Conservation (phyloP, 1,284 basidiomycete species). For the Boletus nobilissimus region DNA sequence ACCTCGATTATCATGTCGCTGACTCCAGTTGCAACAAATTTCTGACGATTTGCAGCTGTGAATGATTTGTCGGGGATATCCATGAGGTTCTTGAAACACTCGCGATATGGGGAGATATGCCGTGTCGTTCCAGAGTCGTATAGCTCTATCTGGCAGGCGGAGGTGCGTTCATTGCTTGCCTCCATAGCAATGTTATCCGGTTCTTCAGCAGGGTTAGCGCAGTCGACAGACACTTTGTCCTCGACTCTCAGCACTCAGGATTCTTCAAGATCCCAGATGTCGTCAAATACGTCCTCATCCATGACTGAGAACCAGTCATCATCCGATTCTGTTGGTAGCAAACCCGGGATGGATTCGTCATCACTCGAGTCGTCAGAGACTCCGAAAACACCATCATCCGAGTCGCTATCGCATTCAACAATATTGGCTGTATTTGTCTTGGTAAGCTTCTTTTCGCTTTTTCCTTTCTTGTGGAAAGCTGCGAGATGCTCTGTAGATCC, state of each 20-base stretch:
- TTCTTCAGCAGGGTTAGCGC: no score
- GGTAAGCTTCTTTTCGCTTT: neutral
- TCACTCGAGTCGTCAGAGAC: neutral
- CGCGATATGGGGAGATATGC: neutral
- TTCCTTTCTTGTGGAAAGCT: neutral
- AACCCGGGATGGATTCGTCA: neutral
- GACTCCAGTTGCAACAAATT: neutral
- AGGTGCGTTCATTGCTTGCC: no score
- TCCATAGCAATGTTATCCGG: no score
- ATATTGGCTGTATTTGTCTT: neutral
- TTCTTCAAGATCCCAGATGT: no score
- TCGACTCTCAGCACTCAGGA: neutral
- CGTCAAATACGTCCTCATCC: neutral
- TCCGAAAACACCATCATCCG: neutral
- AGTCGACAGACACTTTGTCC: neutral
- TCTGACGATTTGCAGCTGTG: no score
- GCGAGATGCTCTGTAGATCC: neutral
- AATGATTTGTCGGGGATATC: no score
- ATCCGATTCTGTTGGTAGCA: neutral
- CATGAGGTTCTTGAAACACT: no score
- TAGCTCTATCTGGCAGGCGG: no score
- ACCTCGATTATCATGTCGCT: neutral
- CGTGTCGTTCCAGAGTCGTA: neutral
- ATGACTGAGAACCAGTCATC: neutral
- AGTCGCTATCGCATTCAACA: neutral